These are phyloP conservation scores for Gonapodya sp. DNA, from an alignment of 192 early-diverging fungal species.

Conservation along the genomic window DNA sequence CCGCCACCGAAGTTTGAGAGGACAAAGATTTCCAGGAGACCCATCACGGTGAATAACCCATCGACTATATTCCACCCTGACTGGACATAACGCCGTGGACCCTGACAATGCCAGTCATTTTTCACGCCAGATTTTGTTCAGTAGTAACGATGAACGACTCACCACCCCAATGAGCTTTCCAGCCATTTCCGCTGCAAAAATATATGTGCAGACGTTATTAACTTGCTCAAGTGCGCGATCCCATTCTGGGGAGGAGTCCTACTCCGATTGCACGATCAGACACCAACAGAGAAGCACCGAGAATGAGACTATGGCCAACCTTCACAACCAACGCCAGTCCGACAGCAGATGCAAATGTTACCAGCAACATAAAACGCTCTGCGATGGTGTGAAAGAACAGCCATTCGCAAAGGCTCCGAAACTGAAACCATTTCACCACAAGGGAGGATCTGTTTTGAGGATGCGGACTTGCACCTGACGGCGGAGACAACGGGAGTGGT, in stretches of 20 bases:
- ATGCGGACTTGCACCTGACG: not conserved
- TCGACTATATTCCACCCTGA: not conserved
- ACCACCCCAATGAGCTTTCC: not conserved
- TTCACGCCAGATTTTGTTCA: too few relatives aligned
- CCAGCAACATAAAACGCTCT: not conserved
- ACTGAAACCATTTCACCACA: not conserved
- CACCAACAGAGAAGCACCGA: not conserved
- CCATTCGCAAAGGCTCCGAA: not conserved
- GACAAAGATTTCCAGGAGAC: conserved; percentile 1
- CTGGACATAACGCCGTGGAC: not conserved
- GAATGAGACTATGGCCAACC: not conserved
- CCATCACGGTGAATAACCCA: not conserved
- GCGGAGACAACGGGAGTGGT: not conserved
- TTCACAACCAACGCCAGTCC: not conserved
- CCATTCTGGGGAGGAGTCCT: not conserved
- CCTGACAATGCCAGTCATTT: not conserved
- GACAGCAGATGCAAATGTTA: not conserved
- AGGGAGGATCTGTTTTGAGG: not conserved
- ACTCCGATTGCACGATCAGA: not conserved
- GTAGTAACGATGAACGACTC: too few relatives aligned
- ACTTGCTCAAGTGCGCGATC: not conserved
- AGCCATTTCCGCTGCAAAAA: not conserved
- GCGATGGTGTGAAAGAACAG: not conserved
- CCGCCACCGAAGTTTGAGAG: not conserved
- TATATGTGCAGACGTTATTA: not conserved